Evolutionary conservation across 768 basidiomycete genomes (phyloP).

Genomic region (Leccinum variicolor): DNA sequence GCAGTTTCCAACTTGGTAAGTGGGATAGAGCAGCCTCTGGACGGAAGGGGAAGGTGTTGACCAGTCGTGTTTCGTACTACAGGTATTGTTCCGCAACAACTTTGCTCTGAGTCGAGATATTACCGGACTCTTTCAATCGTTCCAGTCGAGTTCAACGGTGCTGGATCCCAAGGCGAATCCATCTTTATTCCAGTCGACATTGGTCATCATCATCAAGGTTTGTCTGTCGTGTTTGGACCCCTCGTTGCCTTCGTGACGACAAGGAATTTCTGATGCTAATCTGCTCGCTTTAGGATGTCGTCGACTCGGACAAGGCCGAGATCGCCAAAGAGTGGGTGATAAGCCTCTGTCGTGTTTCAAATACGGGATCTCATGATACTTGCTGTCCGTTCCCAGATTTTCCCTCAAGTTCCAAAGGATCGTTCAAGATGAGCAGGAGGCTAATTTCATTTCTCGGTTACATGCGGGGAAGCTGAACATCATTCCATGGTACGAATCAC

Average conservation of each 20-base stretch:
- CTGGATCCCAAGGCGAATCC: slow-evolving; percentile 59
- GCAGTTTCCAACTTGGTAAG: slow-evolving; percentile 61
- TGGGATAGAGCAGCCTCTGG: slow-evolving; percentile 26
- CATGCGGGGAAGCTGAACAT: slow-evolving; percentile 55
- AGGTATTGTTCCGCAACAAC: slow-evolving; percentile 66
- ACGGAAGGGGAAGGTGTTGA: background rate
- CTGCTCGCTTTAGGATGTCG: slow-evolving; percentile 47
- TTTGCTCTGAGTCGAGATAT: slow-evolving; percentile 61
- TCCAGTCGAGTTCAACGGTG: slow-evolving; percentile 56
- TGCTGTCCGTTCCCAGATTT: slow-evolving; percentile 36
- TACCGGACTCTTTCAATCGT: slow-evolving; percentile 57
- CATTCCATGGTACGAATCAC: slow-evolving; percentile 47
- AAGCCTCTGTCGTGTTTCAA: background rate
- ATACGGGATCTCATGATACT: background rate
- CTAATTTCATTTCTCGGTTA: slow-evolving; percentile 60
- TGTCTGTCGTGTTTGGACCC: background rate
- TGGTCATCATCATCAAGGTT: slow-evolving; percentile 65
- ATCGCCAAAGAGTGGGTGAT: slow-evolving; percentile 52
- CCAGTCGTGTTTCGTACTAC: background rate
- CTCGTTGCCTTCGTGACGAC: background rate
- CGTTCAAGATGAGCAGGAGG: slow-evolving; percentile 57
- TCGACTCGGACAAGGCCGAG: slow-evolving; percentile 57
- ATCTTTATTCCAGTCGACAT: slow-evolving; percentile 52
- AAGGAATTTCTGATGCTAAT: background rate
- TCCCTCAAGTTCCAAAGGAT: slow-evolving; percentile 56